Evolutionary conservation across 768 basidiomycete species (phyloP), one percentile per base, ranked within the genome.

Genomic region (Trametes villosa): DNA sequence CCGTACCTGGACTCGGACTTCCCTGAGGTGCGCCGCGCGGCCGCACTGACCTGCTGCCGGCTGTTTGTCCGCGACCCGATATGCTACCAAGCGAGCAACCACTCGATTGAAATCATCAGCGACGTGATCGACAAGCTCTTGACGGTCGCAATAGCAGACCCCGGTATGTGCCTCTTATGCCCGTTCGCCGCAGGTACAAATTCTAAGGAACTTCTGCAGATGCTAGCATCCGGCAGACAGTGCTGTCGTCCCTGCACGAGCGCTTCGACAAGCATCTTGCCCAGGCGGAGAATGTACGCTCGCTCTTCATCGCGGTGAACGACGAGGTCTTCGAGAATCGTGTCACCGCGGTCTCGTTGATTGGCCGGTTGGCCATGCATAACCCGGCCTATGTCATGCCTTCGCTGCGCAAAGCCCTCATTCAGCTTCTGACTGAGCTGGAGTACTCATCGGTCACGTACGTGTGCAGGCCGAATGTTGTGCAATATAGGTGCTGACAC

Each of bases 361-460:
- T 99, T 60, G 97, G 97, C 1, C 87, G 97, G 27, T 83, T 99
- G 26, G 93, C 96, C 3, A 86, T 87, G 66, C 92, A 96, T 74
- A 99, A 99, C 69, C 97, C 97, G 0, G 97, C 97, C 17, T 97
- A 98, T 77, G 95, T 99, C 20, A 98, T 99, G 91, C 96, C 97
- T 9, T 94, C 94, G 4, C 79, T 99, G 24, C 85, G 97, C 47
- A 98, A 98, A 74, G 89, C 95, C 1, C 79, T 99, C 59, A 97
- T 98, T 56, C 96, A 98, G 71, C 83, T 99, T 8, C 79, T 99
- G 59, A 98, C 97, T 0, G 97, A 98, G 75, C 78, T 99, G 36
- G 96, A 98, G 76, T 98, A 98, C 70, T 94, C 95, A 4, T 95
- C 92, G 2, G 87, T 94, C 51, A 79, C 79, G 87, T 89, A 76